Evolutionary conservation across 2,329 filamentous ascomycete genomes (phyloP), one percentile per base, ranked within the genome.

Genomic region (Talaromyces marneffei): DNA sequence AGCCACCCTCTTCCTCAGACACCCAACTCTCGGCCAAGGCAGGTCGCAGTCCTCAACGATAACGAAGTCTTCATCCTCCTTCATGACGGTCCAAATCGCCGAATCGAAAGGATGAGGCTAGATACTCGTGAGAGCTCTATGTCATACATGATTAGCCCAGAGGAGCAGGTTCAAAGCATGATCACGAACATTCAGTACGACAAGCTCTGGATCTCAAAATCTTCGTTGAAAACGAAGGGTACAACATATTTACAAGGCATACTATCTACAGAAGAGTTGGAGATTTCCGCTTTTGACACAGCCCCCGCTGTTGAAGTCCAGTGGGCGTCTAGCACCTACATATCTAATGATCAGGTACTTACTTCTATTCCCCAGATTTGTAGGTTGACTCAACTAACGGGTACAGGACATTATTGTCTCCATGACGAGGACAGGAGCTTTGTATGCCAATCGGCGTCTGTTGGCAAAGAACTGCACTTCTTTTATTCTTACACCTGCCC

Each of bases 401-500:
- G 57, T 29, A 14, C 64, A 83, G 80, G 66, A 72, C 50, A 70
- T 84, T 40, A 72, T 81, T 9, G 80, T 87, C 63, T 89, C 91
- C 1, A 77, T 97, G 65, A 89, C 91, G 3, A 83, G 85, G 53
- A 88, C 85, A 60, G 94, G 94, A 0, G 82, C 88, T 59, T 79
- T 99, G 0, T 95, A 90, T 71, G 90, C 88, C 42, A 90, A 92
- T 70, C 85, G 87, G 2, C 85, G 83, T 16, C 79, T 89, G 4
- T 78, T 97, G 48, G 85, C 87, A 14, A 91, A 90, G 73, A 96
- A 94, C 68, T 96, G 92, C 74, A 97, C 93, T 0, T 99, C 94
- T 0, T 97, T 96, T 68, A 73, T 92, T 5, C 78, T 92, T 27
- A 96, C 93, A 0, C 81, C 87, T 0, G 85, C 86, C 20, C 93